Base-by-base conservation (phyloP, 345 rosid genomes). In the Excoecaria agallocha region DNA sequence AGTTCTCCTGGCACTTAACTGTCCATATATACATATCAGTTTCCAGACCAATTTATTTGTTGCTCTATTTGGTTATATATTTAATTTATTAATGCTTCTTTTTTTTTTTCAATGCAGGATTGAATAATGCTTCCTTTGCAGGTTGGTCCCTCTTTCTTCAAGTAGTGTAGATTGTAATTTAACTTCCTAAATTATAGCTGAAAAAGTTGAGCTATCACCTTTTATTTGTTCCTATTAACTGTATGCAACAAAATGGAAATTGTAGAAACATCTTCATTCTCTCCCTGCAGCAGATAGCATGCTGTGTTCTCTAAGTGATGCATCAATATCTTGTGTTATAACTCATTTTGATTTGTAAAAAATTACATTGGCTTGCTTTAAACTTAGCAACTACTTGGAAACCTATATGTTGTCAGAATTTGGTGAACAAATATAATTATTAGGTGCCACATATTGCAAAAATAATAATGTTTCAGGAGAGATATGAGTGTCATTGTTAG, bases 61-160 rank as follows among this genome's bases (percentile, higher is more conserved):
- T 43, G 17, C 19, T 54, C 8, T 66, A 8, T 64, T 22, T 49
- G 15, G 19, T 61, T 59, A 45, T 16, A n/a, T 76, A 43, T 22
- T 35, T 20, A 10, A 1, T 54, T 9, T 55, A 19, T 57, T n/a
- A 64, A 45, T 6, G 67, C 54, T 46, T 73, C 39, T 81, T 58
- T 37, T 66, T n/a, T n/a, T n/a, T 19, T 39, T 69, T 25, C 37
- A 5, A 30, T 86, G 87, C 90, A 92, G 97, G 84, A 75, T 78
- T 92, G 69, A 78, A 84, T 87, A 90, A 92, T 77, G 86, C 83
- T 57, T 87, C 96, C 59, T 82, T 89, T 52, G 55, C 83, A 56
- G 93, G 97, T 92, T 75, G 82, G 89, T 86, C 74, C 52, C 72
- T 50, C 43, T 63, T 41, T 69, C 48, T 38, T 51, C 30, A 39